These are phyloP conservation scores for Macaranga tanarius DNA, from an alignment of 441 rosid genomes.

Conservation along the genomic window DNA sequence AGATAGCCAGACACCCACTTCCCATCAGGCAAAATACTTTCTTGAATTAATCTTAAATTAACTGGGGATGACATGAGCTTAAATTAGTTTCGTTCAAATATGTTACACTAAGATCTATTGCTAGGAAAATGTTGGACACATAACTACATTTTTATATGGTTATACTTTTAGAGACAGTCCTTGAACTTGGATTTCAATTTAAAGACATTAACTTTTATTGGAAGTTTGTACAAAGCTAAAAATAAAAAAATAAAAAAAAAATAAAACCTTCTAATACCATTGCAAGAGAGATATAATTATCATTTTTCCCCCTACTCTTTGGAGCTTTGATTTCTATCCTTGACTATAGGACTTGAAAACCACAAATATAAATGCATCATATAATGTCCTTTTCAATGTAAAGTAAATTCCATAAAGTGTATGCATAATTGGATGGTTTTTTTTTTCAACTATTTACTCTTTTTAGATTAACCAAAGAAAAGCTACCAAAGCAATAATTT, in stretches of 20 bases:
- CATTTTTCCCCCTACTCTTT: background rate
- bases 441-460: background rate
- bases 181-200: background rate
- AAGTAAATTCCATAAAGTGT: conserved; percentile 8
- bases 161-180: background rate
- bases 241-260: too few species aligned
- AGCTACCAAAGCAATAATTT: background rate
- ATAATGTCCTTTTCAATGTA: conserved; percentile 13
- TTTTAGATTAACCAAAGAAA: background rate
- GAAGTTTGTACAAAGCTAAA: background rate
- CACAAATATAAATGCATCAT: background rate
- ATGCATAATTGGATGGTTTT: background rate
- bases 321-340: background rate
- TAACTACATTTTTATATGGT: background rate
- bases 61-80: too few species aligned
- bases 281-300: too few species aligned
- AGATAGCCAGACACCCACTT: too few species aligned
- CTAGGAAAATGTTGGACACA: background rate
- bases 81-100: too few species aligned
- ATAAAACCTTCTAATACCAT: too few species aligned
- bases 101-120: too few species aligned
- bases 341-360: background rate
- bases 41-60: too few species aligned
- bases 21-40: too few species aligned
- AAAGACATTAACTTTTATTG: background rate